These are phyloP conservation scores for Fusarium sambucinum DNA, from an alignment of 2,329 filamentous ascomycete genomes.

Conservation along the genomic window DNA sequence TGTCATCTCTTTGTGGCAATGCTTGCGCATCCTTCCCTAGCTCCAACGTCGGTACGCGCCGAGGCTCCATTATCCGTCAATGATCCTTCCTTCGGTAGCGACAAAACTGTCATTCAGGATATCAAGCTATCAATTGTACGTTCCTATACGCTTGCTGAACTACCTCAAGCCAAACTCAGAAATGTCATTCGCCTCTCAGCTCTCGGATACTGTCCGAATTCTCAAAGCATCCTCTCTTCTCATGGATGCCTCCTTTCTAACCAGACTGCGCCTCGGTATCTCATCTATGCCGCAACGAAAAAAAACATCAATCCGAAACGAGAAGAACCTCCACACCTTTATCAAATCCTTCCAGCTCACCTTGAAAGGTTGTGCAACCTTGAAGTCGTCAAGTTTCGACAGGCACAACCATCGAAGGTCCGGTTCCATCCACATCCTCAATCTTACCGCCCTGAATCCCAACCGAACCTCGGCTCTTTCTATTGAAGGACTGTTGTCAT, in stretches of 20 bases:
- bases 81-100: neutral
- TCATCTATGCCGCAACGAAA: slow-evolving; percentile 10
- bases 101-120: slow-evolving; percentile 12
- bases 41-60: slow-evolving; percentile 17
- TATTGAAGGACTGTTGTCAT: slow-evolving; percentile 39
- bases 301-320: slow-evolving; percentile 12
- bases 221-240: slow-evolving; percentile 12
- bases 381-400: neutral
- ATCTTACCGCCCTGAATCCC: slow-evolving; percentile 1
- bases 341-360: slow-evolving; percentile 9
- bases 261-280: slow-evolving; percentile 40
- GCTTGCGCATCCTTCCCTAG: slow-evolving; percentile 19
- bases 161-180: neutral
- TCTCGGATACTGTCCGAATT: slow-evolving; percentile 41
- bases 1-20: slow-evolving; percentile 18
- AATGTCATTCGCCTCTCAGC: slow-evolving; percentile 3
- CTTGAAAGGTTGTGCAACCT: slow-evolving; percentile 15
- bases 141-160: slow-evolving; percentile 3
- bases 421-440: slow-evolving; percentile 1
- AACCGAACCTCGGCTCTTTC: slow-evolving; percentile 7
- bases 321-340: slow-evolving; percentile 13
- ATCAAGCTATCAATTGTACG: slow-evolving; percentile 5
- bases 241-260: slow-evolving; percentile 3
- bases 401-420: neutral
- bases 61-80: slow-evolving; percentile 1